phyloP scores from a whole-genome alignment of 495 filamentous ascomycete species.

The Trichoderma gamsii region DNA sequence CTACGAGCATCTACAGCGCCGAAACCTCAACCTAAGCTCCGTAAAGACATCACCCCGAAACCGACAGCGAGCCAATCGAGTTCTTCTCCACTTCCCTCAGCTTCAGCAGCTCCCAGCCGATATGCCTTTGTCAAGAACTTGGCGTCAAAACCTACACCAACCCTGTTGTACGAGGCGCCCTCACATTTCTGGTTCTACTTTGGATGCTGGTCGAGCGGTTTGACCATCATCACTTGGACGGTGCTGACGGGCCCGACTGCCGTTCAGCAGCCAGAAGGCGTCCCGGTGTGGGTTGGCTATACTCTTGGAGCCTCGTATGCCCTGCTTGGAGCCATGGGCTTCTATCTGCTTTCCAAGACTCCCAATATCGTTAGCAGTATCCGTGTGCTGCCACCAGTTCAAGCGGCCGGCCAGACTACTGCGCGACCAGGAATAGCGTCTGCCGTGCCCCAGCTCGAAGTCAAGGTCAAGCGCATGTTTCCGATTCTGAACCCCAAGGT shows the following conservation, averaged over 20 bases:
- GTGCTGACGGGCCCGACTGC: constrained; percentile 43
- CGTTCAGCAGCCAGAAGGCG: constrained; percentile 38
- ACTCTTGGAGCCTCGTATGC: constrained; percentile 40
- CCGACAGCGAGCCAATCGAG: neutral
- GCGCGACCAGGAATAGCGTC: constrained; percentile 10
- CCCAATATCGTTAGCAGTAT: constrained; percentile 37
- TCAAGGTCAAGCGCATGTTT: constrained; percentile 30
- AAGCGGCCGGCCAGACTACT: neutral
- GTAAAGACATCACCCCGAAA: constrained; percentile 10
- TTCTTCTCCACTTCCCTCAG: constrained; percentile 1
- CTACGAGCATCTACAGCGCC: neutral
- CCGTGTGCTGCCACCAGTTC: constrained; percentile 27
- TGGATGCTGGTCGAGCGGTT: constrained; percentile 35
- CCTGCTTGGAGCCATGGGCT: constrained; percentile 40
- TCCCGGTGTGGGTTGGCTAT: constrained; percentile 37
- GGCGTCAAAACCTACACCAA: constrained; percentile 35
- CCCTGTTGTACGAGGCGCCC: constrained; percentile 54
- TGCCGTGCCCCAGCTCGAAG: constrained; percentile 28
- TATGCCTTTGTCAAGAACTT: constrained; percentile 40
- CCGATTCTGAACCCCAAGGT: constrained; percentile 33
- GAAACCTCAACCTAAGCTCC: neutral
- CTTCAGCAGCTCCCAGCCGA: constrained; percentile 14
- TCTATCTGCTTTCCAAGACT: constrained; percentile 41
- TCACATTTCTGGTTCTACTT: constrained; percentile 54
- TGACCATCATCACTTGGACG: constrained; percentile 10